These are phyloP conservation scores for Cladosporium halotolerans DNA, from an alignment of 2,329 filamentous ascomycete species.

Conservation along the genomic window DNA sequence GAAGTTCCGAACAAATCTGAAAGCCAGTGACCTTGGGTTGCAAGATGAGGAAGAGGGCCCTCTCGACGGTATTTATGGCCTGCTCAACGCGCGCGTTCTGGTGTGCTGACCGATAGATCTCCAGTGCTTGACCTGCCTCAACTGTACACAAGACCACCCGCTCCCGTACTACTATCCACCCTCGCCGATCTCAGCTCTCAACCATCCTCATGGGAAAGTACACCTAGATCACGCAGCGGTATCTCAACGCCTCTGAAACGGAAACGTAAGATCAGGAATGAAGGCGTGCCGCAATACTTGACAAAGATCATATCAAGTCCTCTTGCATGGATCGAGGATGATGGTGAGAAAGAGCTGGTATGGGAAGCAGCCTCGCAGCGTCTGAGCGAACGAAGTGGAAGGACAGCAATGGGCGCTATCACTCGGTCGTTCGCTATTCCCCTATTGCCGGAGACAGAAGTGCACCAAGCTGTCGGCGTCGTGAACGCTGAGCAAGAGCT, in stretches of 20 bases:
- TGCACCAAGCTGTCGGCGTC: not conserved
- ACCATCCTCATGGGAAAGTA: conserved; percentile 61
- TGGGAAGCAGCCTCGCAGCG: conserved; percentile 76
- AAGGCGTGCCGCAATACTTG: conserved; percentile 58
- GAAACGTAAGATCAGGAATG: conserved; percentile 39
- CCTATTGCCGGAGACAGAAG: conserved; percentile 6
- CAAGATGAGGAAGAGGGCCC: conserved; percentile 23
- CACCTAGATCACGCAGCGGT: conserved; percentile 21
- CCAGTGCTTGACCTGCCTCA: conserved; percentile 74
- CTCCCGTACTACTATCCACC: conserved; percentile 55
- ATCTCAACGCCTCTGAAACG: conserved; percentile 16
- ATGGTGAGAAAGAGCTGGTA: conserved; percentile 59
- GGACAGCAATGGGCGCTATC: conserved; percentile 61
- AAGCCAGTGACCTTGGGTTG: conserved; percentile 12
- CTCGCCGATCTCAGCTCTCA: conserved; percentile 61
- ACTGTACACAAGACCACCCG: conserved; percentile 68
- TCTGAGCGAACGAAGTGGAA: conserved; percentile 78
- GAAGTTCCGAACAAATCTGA: not conserved
- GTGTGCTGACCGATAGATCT: not conserved
- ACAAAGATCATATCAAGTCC: conserved; percentile 61
- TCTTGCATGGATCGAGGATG: conserved; percentile 62
- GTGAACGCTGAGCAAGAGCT: not conserved
- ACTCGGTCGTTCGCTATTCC: conserved; percentile 54
- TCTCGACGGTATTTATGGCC: conserved; percentile 24
- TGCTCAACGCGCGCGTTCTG: not conserved